Conservation (phyloP, 768 basidiomycete species). For the Phylloporus arenicola region DNA sequence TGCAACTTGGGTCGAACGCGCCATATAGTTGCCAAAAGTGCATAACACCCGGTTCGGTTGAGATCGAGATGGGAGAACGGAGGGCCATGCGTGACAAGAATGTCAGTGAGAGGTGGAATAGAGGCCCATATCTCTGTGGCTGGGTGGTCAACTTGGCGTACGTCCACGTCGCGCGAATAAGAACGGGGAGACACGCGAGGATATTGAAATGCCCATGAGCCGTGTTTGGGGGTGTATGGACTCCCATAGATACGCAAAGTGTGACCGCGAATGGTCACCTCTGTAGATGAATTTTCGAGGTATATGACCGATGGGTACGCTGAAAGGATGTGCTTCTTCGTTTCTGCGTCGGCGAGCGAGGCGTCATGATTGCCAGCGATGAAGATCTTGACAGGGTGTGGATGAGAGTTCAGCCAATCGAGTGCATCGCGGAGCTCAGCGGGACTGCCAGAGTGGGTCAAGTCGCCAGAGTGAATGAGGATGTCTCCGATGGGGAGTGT, state of each 20-base stretch:
- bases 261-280: background rate
- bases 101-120: background rate
- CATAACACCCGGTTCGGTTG: background rate
- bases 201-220: background rate
- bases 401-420: background rate
- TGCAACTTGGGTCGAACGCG: background rate
- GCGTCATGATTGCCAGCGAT: background rate
- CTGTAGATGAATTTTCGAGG: background rate
- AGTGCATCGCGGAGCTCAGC: background rate
- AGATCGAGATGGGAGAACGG: background rate
- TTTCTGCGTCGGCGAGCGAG: background rate
- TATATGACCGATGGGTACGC: background rate
- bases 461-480: background rate
- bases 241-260: background rate
- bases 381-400: background rate
- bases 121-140: background rate
- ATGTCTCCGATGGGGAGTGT: background rate
- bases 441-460: background rate
- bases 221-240: background rate
- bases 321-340: background rate
- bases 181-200: background rate
- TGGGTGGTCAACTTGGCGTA: background rate
- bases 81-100: background rate
- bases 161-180: too few species aligned
- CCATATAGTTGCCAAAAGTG: background rate